Evolutionary conservation across 2,329 filamentous ascomycete genomes (phyloP), one percentile per base, ranked within the genome.

Genomic region (Trichoderma endophyticum): DNA sequence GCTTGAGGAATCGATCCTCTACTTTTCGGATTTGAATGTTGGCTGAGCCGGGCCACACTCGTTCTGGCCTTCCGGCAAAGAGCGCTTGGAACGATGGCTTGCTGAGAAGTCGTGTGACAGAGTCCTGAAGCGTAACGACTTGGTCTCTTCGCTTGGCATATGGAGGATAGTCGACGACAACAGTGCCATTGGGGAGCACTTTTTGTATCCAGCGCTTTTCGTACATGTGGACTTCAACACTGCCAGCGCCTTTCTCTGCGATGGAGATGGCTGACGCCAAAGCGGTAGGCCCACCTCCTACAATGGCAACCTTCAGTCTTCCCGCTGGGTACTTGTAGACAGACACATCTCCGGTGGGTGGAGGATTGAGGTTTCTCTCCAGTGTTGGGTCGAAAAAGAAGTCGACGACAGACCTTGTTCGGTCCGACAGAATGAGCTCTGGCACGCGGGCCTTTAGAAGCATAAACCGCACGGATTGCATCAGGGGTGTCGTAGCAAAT

Each of bases 11-110:
- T 6, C 80, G 74, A 56, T 82, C 80, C 54, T 81, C 80, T n/a
- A 81, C 79, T 75, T 81, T 81, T 57, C 80, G 79, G 66, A 82
- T 81, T 72, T 81, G 80, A 26, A 82, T 79, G 64, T 82, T 82
- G 24, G 79, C 79, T 8, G 79, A 81, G 0, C 77, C 79, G 5
- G 80, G 80, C 80, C 80, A 82, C 0, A 82, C 80, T 1, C 75
- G 73, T 70, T 82, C 80, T 1, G 80, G 79, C 3, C 78, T 75
- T 1, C 78, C 79, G 2, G 76, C 76, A 60, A 80, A 80, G 24
- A 82, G 75, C 0, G 79, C 79, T 8, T 79, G 73, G 14, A 71
- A 77, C 3, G 79, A 78, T 3, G 54, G 71, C 14, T 75, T 70
- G 64, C 74, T 80, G 64, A 82, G 73, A 9, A 81, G 73, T 4